A percentile compares a stretch with the other conserved stretches of the same genome.
Conservation (phyloP, 192 early-diverging fungal genomes). For the Coemansia erecta region DNA sequence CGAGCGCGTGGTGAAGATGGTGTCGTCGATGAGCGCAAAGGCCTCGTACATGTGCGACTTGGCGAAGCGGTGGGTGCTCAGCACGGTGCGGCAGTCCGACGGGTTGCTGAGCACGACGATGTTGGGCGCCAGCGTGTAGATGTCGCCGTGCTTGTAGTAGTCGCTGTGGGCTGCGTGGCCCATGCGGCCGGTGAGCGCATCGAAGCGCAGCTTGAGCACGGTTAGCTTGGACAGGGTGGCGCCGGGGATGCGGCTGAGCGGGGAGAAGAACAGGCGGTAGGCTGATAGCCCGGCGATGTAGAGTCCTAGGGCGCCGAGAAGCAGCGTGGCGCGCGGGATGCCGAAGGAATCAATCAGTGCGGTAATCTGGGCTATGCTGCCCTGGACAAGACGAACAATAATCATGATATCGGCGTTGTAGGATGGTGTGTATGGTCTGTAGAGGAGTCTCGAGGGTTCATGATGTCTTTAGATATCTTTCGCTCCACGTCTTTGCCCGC, state of each 20-base stretch:
- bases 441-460: too few relatives aligned
- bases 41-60: constrained; percentile 30
- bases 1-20: constrained; percentile 10
- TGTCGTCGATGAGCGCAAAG: constrained; percentile 7
- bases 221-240: constrained; percentile 8
- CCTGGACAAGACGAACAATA: too few relatives aligned
- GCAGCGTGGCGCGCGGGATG: background rate
- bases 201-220: constrained; percentile 1
- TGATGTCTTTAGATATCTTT: too few relatives aligned
- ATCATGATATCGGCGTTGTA: too few relatives aligned
- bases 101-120: constrained; percentile 28
- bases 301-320: background rate
- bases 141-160: constrained; percentile 38
- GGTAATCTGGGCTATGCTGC: too few relatives aligned
- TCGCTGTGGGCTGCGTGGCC: constrained; percentile 12
- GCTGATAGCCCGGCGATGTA: background rate
- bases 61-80: constrained; percentile 22
- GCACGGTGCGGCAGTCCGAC: constrained; percentile 17
- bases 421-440: too few relatives aligned
- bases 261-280: constrained; percentile 25
- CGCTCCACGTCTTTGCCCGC: too few relatives aligned
- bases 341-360: too few relatives aligned
- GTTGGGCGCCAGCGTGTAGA: constrained; percentile 27
- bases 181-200: constrained; percentile 10
- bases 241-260: constrained; percentile 24